These are phyloP conservation scores for Xylaria sp. DNA, from an alignment of 2,329 filamentous ascomycete species.

Conservation along the genomic window DNA sequence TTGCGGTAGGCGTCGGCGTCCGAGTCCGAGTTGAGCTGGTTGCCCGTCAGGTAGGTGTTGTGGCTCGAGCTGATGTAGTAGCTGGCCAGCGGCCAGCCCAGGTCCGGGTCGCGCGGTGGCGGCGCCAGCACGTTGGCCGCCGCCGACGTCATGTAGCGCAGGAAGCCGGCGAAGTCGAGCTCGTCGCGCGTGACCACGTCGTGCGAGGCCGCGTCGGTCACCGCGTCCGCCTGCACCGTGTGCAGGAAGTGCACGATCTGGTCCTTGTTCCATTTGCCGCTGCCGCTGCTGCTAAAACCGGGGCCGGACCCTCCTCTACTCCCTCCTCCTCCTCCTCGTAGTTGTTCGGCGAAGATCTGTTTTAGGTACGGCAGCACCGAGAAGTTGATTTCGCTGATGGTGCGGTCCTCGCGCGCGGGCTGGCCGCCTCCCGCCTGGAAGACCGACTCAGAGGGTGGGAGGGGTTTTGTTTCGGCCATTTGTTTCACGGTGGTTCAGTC, in stretches of 20 bases:
- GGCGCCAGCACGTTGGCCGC: conserved; percentile 48
- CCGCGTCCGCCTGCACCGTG: conserved; percentile 48
- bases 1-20: conserved; percentile 87
- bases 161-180: conserved; percentile 53
- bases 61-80: conserved; percentile 96
- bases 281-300: no score
- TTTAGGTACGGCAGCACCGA: conserved; percentile 47
- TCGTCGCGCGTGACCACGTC: conserved; percentile 38
- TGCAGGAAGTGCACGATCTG: conserved; percentile 51
- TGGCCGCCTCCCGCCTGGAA: conserved; percentile 53
- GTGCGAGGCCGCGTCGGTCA: conserved; percentile 31
- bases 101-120: conserved; percentile 47
- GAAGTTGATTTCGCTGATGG: conserved; percentile 46
- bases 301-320: conserved; percentile 42
- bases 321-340: no score
- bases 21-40: conserved; percentile 83
- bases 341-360: conserved; percentile 51
- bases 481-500: not conserved
- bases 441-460: conserved; percentile 35
- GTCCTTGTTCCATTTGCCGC: conserved; percentile 48
- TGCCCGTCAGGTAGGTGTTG: conserved; percentile 90
- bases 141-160: conserved; percentile 59
- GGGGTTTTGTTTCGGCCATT: conserved; percentile 32
- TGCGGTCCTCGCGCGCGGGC: conserved; percentile 44
- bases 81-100: conserved; percentile 80